Evolutionary conservation across 164 flowering plant genomes (phyloP), one percentile per base, ranked within the genome.

Genomic region (Santalum album): DNA sequence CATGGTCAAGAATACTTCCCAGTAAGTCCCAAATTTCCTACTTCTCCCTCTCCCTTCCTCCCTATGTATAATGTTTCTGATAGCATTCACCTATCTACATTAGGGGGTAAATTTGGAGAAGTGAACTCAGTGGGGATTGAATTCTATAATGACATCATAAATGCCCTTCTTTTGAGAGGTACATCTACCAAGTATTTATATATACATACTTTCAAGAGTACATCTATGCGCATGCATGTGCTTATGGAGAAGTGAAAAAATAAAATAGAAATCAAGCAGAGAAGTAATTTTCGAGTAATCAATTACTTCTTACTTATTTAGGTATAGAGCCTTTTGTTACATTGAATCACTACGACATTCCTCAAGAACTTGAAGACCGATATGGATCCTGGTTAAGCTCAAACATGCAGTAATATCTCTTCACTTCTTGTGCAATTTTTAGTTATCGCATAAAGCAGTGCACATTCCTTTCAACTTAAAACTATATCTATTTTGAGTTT

Each of bases 101-200:
- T 75, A 82, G 84, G 52, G 36, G 87, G 86, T 4, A 73, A 78
- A 62, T 78, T 68, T 68, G 91, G 84, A 34, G 55, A 51, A 6
- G 66, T 82, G 14, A 84, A 81, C 52, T 17, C 16, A 3, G 72
- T 59, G 14, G 88, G 86, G 21, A 69, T 82, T 26, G 29, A 64
- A 1, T 48, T 57, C 58, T 84, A 82, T 45, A 75, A 72, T 75
- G 76, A 63, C 19, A 64, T 82, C 25, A 84, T 84, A 3, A 68
- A 49, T 49, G 27, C 51, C 26, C 51, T 49, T 24, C 11, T 49
- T 3, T 9, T 3, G 6, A 49, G 16, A 25, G 51, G 51, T 23
- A 49, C 42, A 38, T 14, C 42, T 15, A 9, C 14, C 9, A 38
- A 11, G 0, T 38, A 11, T 32, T 32, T 32, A 32, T 32, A 12